Percentiles rank a stretch among this genome's conserved stretches.
Evolutionary conservation across 495 filamentous ascomycete species (phyloP).

Genomic region (Collariella sp.): DNA sequence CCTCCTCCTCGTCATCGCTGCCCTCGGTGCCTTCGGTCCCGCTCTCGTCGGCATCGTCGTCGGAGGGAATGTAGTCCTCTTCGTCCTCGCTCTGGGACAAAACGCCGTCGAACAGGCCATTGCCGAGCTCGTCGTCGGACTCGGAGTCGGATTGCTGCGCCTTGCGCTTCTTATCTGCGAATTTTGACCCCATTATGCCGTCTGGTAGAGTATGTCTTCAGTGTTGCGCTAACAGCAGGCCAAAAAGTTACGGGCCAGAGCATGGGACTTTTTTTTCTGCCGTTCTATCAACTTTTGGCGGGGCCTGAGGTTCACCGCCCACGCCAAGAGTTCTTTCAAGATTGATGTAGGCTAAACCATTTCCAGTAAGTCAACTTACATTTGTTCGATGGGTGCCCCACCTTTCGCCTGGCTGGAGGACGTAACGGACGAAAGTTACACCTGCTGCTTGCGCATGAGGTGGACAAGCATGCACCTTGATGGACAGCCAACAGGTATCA

Average conservation of each 20-base stretch:
- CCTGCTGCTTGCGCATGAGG: background rate
- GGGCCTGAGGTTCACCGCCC: slow-evolving; percentile 20
- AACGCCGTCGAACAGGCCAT: slow-evolving; percentile 27
- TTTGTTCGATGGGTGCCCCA: background rate
- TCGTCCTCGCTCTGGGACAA: slow-evolving; percentile 30
- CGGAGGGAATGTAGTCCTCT: slow-evolving; percentile 13
- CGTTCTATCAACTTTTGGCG: slow-evolving; percentile 17
- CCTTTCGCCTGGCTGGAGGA: background rate
- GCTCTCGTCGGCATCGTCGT: slow-evolving; percentile 19
- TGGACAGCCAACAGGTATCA: background rate
- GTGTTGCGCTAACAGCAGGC: background rate
- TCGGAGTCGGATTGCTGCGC: slow-evolving; percentile 28
- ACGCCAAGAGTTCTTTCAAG: background rate
- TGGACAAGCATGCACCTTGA: slow-evolving; percentile 6
- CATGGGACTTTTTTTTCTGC: slow-evolving; percentile 28
- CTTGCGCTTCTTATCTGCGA: slow-evolving; percentile 39
- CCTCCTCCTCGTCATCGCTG: slow-evolving; percentile 13
- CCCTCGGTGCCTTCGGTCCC: slow-evolving; percentile 14
- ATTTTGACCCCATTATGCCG: slow-evolving; percentile 33
- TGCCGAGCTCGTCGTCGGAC: slow-evolving; percentile 25
- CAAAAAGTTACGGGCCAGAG: slow-evolving; percentile 15
- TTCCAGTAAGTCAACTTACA: background rate
- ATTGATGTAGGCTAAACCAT: background rate
- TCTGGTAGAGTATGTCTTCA: slow-evolving; percentile 15
- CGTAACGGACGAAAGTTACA: too few relatives aligned